Percentiles rank a stretch among this genome's conserved stretches.
These are phyloP conservation scores for Galerina sulciceps DNA, from an alignment of 768 basidiomycete genomes.

Conservation along the genomic window DNA sequence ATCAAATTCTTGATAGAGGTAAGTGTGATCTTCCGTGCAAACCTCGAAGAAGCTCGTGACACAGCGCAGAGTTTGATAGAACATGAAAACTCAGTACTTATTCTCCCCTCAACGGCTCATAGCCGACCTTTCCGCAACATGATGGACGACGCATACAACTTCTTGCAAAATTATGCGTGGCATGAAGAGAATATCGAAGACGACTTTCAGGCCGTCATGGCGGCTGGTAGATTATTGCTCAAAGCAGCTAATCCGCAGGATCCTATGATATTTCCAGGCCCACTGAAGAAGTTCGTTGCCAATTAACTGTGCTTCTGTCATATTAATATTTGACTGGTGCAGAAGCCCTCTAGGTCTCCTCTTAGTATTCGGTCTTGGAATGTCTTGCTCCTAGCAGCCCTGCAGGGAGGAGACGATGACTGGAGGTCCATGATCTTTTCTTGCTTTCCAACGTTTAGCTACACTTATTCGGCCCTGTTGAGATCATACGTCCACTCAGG, in stretches of 20 bases:
- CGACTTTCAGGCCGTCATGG: constrained; percentile 55
- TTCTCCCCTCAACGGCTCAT: constrained; percentile 34
- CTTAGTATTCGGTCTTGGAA: constrained; percentile 68
- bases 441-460: constrained; percentile 55
- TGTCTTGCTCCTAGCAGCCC: constrained; percentile 56
- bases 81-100: constrained; percentile 29
- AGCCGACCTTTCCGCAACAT: constrained; percentile 40
- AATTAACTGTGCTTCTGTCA: not conserved
- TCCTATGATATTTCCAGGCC: constrained; percentile 39
- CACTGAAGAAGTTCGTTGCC: constrained; percentile 27
- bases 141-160: constrained; percentile 55
- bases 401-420: constrained; percentile 42
- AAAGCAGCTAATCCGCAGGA: constrained; percentile 47
- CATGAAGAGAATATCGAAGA: constrained; percentile 48
- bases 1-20: constrained; percentile 61
- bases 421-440: constrained; percentile 47
- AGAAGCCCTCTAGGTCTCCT: constrained; percentile 39
- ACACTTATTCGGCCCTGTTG: constrained; percentile 50
- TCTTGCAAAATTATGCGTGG: constrained; percentile 55
- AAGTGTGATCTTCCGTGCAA: not conserved
- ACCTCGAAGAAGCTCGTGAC: not conserved
- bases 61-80: constrained; percentile 28
- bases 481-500: constrained; percentile 42
- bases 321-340: not conserved
- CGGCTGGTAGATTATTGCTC: constrained; percentile 57